Base-by-base conservation (phyloP, 306 rosid genomes). In the Begonia masoniana region DNA sequence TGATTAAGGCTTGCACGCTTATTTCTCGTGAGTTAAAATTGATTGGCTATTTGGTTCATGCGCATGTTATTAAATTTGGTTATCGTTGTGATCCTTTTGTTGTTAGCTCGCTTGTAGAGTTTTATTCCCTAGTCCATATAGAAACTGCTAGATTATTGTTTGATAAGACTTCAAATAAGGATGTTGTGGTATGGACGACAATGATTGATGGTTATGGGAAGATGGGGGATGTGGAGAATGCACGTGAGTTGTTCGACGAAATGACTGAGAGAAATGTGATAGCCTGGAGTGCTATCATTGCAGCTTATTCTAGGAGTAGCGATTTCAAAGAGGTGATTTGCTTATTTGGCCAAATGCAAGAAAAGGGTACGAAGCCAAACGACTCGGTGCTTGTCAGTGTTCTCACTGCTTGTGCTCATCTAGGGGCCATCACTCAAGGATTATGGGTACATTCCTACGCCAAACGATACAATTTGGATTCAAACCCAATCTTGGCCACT, bases 191-290 rank as follows among this genome's bases (percentile, higher is more conserved):
- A 54, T 81, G 95, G 95, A 88, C 95, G 16, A 70, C 82, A 0
- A 78, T 88, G 94, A 51, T 80, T 10, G 81, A 85, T 31, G 94
- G 94, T 45, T 85, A 85, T 57, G 95, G 97, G 15, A 88, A 85
- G 61, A 52, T 63, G 8, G 94, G 89, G 35, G 56, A 82, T 42
- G 62, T 80, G 46, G 71, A 72, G 2, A 76, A 31, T 62, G 97
- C 97, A 0, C 59, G 87, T 54, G 62, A 23, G 11, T 0, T 88
- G 84, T 88, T 88, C 59, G 89, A 88, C 13, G 64, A 75, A 77
- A 88, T 88, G 92, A 85, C 83, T 13, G 74, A 77, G 52, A 50
- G 72, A 71, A 88, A 84, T 47, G 71, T 57, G 3, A 64, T 88
- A 35, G 81, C 92, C 11, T 85, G 82, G 82, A 77, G 82, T 54